A percentile compares a stretch with the other conserved stretches of the same genome.
These are phyloP conservation scores for Discostella stelligera DNA, from an alignment of 352 stramenopile genomes.

Conservation along the genomic window DNA sequence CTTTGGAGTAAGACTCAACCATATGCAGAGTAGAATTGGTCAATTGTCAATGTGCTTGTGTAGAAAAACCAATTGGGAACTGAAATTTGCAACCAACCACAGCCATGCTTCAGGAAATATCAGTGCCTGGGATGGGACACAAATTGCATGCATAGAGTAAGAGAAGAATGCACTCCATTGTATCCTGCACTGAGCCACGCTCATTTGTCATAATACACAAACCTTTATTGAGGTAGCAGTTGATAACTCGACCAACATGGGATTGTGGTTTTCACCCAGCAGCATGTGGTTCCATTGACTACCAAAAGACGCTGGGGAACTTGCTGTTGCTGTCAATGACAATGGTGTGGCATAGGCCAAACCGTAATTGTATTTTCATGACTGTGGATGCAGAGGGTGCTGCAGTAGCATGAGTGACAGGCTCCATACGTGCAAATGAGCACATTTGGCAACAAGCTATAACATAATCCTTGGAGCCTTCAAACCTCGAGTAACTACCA, in stretches of 20 bases:
- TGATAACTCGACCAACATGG: slow-evolving; percentile 30
- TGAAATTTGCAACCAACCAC: no score
- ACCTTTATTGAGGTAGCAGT: slow-evolving; percentile 1
- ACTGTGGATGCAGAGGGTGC: no score
- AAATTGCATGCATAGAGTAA: no score
- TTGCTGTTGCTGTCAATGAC: no score
- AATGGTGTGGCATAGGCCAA: no score
- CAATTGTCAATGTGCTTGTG: not conserved
- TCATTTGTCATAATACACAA: slow-evolving; percentile 27
- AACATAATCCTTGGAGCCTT: not conserved
- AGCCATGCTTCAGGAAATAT: no score
- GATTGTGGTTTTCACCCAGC: slow-evolving; percentile 30
- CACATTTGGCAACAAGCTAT: not conserved
- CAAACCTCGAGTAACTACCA: not conserved
- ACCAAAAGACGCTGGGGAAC: no score
- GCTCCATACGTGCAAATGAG: not conserved
- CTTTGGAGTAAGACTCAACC: not conserved
- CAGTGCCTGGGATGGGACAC: slow-evolving; percentile 2
- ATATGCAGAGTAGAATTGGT: not conserved
- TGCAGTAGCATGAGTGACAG: no score
- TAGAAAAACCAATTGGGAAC: slow-evolving; percentile 2
- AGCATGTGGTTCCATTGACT: slow-evolving; percentile 7
- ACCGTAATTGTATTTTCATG: no score
- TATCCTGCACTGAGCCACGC: no score
- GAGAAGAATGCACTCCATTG: no score